Evolutionary conservation across 1,139 yeast genomes (phyloP), one percentile per base, ranked within the genome.

Genomic region (Zygosaccharomyces pseudobailii): DNA sequence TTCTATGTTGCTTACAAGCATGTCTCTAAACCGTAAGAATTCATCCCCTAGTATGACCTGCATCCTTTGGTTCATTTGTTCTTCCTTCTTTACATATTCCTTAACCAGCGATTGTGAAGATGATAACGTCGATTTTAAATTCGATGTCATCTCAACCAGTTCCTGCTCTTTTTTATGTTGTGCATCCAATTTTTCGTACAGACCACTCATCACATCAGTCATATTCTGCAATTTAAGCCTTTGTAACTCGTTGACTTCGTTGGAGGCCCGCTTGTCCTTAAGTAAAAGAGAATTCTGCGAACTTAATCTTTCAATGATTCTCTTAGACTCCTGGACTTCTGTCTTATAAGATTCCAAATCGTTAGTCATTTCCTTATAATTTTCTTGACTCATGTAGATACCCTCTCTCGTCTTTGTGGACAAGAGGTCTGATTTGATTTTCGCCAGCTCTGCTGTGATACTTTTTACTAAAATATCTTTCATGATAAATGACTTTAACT

Each of bases 381-480:
- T 81, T 6, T 69, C 73, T 42, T 79, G 80, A 55, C 80, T 79
- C 73, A 84, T 65, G 61, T 71, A 81, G 13, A 83, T 73, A 1
- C 89, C 89, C 56, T 80, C 84, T 58, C 77, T 82, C 10, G 70
- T 68, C 52, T 84, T 72, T 0, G 88, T 75, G 0, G 90, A 84
- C 39, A 71, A 62, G 37, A 83, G 65, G 58, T 84, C 89, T 21
- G 76, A 68, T 51, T 75, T 76, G 13, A 80, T 61, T 54, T 73
- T 76, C 5, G 78, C 70, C n/a, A 82, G 68, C 55, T 82, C 87
- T 13, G 69, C 69, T 1, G 82, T 74, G 40, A 83, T 68, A 50
- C 78, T 83, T 53, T 75, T 78, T 21, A 84, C 72, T 22, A 82
- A 65, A 1, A 79, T 72, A 51, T 77, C 81, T 55, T 81, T 82